Evolutionary conservation across 768 basidiomycete genomes (phyloP), one percentile per base, ranked within the genome.

Genomic region (Pisolithus sp.): DNA sequence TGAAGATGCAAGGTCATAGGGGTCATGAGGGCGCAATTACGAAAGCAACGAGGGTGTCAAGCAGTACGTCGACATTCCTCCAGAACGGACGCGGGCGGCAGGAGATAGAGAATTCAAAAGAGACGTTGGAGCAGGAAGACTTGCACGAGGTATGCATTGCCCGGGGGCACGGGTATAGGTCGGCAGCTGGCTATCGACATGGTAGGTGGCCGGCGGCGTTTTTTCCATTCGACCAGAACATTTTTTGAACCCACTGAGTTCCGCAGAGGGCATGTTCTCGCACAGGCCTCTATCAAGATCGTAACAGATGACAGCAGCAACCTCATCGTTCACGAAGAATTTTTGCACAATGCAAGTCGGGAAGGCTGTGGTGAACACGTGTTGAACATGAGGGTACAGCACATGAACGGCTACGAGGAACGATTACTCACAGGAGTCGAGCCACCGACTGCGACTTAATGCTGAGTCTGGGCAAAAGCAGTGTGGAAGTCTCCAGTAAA

Each of bases 291-390:
- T 79, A 60, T 85, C 81, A 58, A 89, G 71, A 57, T 85, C 79
- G 65, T 87, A 89, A 46, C 82, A 73, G 57, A 88, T 69, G 58
- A 76, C 78, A 48, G 86, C 77, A 48, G 86, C 70, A 17, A 80
- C 75, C 55, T 77, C 76, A 58, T 77, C 77, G 68, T 88, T 85
- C 51, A 81, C 76, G 51, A 81, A 71, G 58, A 90, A 71, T 70
- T 88, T 80, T 69, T 90, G 88, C 28, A 80, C 80, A 63, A 89
- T 74, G 41, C 66, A 75, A n/a, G 76, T 78, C 50, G 76, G 72
- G 53, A 74, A 63, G 57, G 71, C 80, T 82, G 54, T 57, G 62
- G 47, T 1, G 58, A 59, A 55, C 70, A 64, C 66, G 55, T 60
- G 65, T 56, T 62, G 55, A 65, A 55, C 66, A 57, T 55, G 60